A percentile compares a stretch with the other conserved stretches of the same genome.
Conservation (phyloP, 2,329 filamentous ascomycete species). For the Tothia fuscella region DNA sequence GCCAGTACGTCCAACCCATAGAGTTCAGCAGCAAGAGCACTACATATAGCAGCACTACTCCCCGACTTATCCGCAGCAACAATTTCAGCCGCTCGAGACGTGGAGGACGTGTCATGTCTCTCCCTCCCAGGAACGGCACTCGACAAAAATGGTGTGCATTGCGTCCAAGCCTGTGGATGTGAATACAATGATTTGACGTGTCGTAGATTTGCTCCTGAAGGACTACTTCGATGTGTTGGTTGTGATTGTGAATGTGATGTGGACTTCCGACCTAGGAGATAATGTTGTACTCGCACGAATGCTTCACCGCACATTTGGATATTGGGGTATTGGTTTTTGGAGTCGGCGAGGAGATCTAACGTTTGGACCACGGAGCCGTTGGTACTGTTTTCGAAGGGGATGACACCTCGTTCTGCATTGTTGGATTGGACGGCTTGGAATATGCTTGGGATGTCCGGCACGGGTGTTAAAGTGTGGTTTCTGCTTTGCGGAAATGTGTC, state of each 20-base stretch:
- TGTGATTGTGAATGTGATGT: not conserved
- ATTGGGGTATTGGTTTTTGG: slow-evolving; percentile 48
- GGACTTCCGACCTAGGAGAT: slow-evolving; percentile 50
- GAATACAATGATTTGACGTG: slow-evolving; percentile 52
- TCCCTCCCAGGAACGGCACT: slow-evolving; percentile 56
- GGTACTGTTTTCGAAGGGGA: slow-evolving; percentile 92
- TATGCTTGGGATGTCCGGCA: slow-evolving; percentile 49
- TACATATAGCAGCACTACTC: slow-evolving; percentile 65
- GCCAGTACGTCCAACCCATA: slow-evolving; percentile 59
- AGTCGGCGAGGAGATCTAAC: slow-evolving; percentile 76
- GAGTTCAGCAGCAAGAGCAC: slow-evolving; percentile 56
- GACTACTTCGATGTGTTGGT: not conserved
- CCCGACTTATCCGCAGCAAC: slow-evolving; percentile 49
- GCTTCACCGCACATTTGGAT: slow-evolving; percentile 68
- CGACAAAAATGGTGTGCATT: slow-evolving; percentile 67
- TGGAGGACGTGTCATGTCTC: slow-evolving; percentile 72
- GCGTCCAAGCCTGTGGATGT: slow-evolving; percentile 90
- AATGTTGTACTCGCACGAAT: slow-evolving; percentile 83
- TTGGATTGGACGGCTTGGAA: slow-evolving; percentile 65
- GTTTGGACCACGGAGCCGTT: slow-evolving; percentile 89
- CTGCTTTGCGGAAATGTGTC: slow-evolving; percentile 4
- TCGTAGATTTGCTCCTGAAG: not conserved
- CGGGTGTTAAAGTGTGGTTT: slow-evolving; percentile 23
- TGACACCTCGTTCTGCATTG: slow-evolving; percentile 58
- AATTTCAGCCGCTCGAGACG: slow-evolving; percentile 72